Evolutionary conservation across 352 stramenopile genomes (phyloP).

Genomic region (Phytophthora lateralis): DNA sequence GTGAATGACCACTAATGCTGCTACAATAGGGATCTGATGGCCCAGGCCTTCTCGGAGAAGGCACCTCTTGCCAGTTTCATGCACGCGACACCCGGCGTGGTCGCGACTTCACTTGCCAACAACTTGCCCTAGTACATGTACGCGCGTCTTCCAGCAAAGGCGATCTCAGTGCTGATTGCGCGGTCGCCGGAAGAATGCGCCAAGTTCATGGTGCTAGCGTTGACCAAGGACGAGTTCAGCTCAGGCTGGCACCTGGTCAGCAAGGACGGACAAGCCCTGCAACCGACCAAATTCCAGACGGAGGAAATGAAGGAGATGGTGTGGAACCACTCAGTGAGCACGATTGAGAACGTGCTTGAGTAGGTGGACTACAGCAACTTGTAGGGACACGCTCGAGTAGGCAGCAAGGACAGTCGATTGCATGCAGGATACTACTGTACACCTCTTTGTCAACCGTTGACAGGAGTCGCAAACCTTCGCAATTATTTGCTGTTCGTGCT

Average conservation of each 20-base stretch:
- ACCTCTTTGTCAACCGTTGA: background rate
- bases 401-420: no score
- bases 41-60: constrained; percentile 24
- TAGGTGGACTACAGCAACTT: constrained; percentile 6
- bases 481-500: constrained; percentile 25
- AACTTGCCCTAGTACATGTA: constrained; percentile 24
- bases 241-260: constrained; percentile 19
- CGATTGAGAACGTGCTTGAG: constrained; percentile 17
- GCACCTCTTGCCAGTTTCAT: constrained; percentile 24
- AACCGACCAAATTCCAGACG: constrained; percentile 27
- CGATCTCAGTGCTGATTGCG: constrained; percentile 3
- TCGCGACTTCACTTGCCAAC: constrained; percentile 13
- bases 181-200: constrained; percentile 18
- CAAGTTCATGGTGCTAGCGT: constrained; percentile 13
- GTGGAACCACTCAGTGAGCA: constrained; percentile 23
- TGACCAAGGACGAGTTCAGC: constrained; percentile 25
- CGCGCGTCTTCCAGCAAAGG: constrained; percentile 9
- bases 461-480: background rate
- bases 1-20: background rate
- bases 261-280: constrained; percentile 12
- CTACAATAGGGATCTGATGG: constrained; percentile 18
- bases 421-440: no score
- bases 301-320: constrained; percentile 30
- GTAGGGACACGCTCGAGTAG: no score
- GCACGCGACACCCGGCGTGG: constrained; percentile 14